A percentile compares a stretch with the other conserved stretches of the same genome.
phyloP scores from a whole-genome alignment of 176 grass and related monocot species.

The Musa schizocarpa region DNA sequence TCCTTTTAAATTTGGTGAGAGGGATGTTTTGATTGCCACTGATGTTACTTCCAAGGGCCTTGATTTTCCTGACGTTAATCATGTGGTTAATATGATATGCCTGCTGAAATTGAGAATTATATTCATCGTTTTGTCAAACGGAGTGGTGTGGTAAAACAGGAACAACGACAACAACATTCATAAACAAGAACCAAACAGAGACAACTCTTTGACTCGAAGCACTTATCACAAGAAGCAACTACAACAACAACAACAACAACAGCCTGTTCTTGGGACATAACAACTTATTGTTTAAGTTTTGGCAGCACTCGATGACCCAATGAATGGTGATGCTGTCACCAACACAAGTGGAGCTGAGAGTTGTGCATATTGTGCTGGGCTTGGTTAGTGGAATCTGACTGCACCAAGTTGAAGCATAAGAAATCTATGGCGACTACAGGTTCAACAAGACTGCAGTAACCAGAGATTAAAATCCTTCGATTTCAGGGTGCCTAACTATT shows the following conservation, averaged over 20 bases:
- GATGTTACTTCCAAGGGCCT: slow-evolving; percentile 92
- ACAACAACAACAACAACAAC: too few species aligned
- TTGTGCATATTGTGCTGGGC: slow-evolving; percentile 80
- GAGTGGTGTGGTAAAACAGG: slow-evolving; percentile 85
- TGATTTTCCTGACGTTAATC: slow-evolving; percentile 91
- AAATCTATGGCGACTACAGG: slow-evolving; percentile 68
- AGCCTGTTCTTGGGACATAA: background rate
- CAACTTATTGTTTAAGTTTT: slow-evolving; percentile 81
- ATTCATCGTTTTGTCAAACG: slow-evolving; percentile 80
- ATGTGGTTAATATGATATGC: slow-evolving; percentile 99
- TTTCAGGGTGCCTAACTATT: too few species aligned
- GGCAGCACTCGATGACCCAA: slow-evolving; percentile 60
- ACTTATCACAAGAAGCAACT: slow-evolving; percentile 72
- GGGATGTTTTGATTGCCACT: slow-evolving; percentile 78
- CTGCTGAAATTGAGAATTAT: slow-evolving; percentile 87
- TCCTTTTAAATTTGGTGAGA: slow-evolving; percentile 65
- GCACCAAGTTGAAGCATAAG: slow-evolving; percentile 86
- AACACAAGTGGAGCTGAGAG: slow-evolving; percentile 76
- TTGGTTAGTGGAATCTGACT: slow-evolving; percentile 70
- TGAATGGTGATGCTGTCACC: slow-evolving; percentile 63
- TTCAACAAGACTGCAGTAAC: slow-evolving; percentile 3
- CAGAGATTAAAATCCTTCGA: too few species aligned
- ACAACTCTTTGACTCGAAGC: slow-evolving; percentile 82
- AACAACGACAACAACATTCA: slow-evolving; percentile 74
- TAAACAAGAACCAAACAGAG: slow-evolving; percentile 92